Evolutionary conservation across 1,284 basidiomycete species (phyloP).

Genomic region (Ganoderma sp.): DNA sequence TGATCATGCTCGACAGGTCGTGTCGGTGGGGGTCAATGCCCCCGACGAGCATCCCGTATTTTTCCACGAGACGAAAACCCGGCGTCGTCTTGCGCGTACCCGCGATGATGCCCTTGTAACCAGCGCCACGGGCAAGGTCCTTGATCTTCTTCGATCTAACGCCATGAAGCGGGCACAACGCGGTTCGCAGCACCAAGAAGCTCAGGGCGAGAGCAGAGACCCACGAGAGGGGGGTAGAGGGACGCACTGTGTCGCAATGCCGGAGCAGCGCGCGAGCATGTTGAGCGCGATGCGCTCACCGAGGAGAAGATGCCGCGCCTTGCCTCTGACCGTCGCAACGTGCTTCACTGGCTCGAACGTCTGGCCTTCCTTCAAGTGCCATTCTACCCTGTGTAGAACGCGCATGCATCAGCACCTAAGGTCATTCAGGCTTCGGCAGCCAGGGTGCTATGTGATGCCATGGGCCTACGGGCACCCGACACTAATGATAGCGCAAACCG

Average conservation of each 20-base stretch:
- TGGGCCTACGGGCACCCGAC: background rate
- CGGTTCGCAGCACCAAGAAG: background rate
- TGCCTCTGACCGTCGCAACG: slow-evolving; percentile 91
- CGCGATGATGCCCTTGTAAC: slow-evolving; percentile 90
- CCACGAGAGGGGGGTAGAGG: slow-evolving; percentile 1
- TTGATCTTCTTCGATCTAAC: slow-evolving; percentile 80
- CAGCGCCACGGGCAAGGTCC: slow-evolving; percentile 79
- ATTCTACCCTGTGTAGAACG: slow-evolving; percentile 74
- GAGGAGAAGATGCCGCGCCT: slow-evolving; percentile 87
- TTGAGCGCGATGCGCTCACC: slow-evolving; percentile 97
- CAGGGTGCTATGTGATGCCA: background rate
- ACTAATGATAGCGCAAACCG: background rate
- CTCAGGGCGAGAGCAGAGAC: background rate
- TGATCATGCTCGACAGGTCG: slow-evolving; percentile 98
- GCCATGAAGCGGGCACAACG: background rate
- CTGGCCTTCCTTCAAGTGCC: slow-evolving; percentile 89
- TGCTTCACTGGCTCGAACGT: slow-evolving; percentile 82
- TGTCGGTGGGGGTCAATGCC: slow-evolving; percentile 97
- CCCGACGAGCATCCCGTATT: slow-evolving; percentile 98
- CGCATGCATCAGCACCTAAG: slow-evolving; percentile 8
- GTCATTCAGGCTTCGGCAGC: background rate
- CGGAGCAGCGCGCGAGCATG: slow-evolving; percentile 92
- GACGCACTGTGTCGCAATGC: slow-evolving; percentile 90
- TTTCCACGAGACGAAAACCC: slow-evolving; percentile 97
- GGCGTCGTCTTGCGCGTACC: slow-evolving; percentile 99